Base-by-base conservation (phyloP, 2,329 filamentous ascomycete genomes). In the Ophiostoma quercus region DNA sequence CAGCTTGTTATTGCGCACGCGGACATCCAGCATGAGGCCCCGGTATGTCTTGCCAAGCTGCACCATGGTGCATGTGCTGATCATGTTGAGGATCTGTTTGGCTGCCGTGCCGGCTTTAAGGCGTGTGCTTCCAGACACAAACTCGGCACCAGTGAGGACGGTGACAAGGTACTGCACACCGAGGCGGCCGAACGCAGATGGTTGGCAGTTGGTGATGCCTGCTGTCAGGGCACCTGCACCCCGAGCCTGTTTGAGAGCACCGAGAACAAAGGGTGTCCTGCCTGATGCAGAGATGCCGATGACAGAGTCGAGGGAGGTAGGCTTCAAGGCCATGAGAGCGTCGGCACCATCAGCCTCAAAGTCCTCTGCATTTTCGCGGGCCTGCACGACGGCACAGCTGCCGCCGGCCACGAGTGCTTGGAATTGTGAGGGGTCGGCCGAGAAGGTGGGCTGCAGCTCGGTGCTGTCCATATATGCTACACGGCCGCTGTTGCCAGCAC, bases 101-200 rank as follows among this genome's bases (percentile, higher is more conserved):
- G 81, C 82, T 0, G 79, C 80, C 0, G 79, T 82, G 32, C 81
- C 81, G 1, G 81, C 80, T 71, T 82, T 82, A 71, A 82, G 76
- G 39, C 81, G 75, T 2, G 81, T 83, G 71, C 81, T 83, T 2
- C 81, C 81, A 29, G 80, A 79, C 1, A 82, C 76, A 9, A 80
- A 78, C 73, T 82, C 81, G 1, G 80, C 77, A 0, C 81, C 80
- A 0, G 80, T 79, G 4, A 82, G 74, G 12, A 77, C 74, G 9
- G 74, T 74, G 68, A 82, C 79, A 69, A 81, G 68, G 68, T 74
- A 73, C 68, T 75, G 73, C 62, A 72, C 72, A 57, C 70, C 69
- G 4, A 66, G 72, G 14, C 66, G 63, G 7, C 47, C 70, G 2
- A 75, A 63, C 0, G 75, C 76, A 2, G 79, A 80, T 1, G 77